Evolutionary conservation across 495 filamentous ascomycete species (phyloP).

Genomic region (Penicillium diatomitis): DNA sequence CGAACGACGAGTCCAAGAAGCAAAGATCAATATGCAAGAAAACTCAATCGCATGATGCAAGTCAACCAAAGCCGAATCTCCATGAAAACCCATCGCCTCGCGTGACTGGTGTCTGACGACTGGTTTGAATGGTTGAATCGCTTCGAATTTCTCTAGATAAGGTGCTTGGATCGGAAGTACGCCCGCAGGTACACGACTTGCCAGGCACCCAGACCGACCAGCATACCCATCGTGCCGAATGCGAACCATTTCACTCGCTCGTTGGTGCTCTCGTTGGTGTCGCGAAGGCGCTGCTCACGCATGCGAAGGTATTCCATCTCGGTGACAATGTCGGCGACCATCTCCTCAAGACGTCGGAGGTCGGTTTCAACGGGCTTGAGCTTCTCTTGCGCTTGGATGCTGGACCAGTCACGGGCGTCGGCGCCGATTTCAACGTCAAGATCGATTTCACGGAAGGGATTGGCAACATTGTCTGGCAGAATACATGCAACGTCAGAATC

Average conservation of each 20-base stretch:
- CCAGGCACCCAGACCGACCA: conserved; percentile 86
- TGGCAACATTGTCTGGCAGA: conserved; percentile 29
- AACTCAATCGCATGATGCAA: conserved; percentile 9
- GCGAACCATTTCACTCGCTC: conserved; percentile 98
- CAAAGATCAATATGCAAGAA: conserved; percentile 6
- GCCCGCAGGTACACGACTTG: conserved; percentile 95
- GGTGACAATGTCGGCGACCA: conserved; percentile 67
- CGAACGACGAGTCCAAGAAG: neutral
- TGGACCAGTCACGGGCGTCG: conserved; percentile 96
- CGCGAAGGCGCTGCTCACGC: conserved; percentile 89
- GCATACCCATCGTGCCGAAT: conserved; percentile 86
- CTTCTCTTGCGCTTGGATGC: conserved; percentile 93
- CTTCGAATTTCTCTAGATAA: conserved; percentile 49
- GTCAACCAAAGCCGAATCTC: neutral
- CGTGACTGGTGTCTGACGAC: too few species aligned
- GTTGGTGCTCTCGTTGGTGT: conserved; percentile 99
- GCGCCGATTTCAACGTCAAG: conserved; percentile 98
- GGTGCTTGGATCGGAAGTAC: conserved; percentile 94
- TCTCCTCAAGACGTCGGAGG: conserved; percentile 83
- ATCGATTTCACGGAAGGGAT: conserved; percentile 72
- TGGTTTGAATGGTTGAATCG: too few species aligned
- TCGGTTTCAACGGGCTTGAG: conserved; percentile 96
- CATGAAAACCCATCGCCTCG: too few species aligned
- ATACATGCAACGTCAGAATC: too few species aligned
- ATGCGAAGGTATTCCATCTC: conserved; percentile 90